These are phyloP conservation scores for Mycosphaerella sp. DNA, from an alignment of 2,329 filamentous ascomycete genomes.

Conservation along the genomic window DNA sequence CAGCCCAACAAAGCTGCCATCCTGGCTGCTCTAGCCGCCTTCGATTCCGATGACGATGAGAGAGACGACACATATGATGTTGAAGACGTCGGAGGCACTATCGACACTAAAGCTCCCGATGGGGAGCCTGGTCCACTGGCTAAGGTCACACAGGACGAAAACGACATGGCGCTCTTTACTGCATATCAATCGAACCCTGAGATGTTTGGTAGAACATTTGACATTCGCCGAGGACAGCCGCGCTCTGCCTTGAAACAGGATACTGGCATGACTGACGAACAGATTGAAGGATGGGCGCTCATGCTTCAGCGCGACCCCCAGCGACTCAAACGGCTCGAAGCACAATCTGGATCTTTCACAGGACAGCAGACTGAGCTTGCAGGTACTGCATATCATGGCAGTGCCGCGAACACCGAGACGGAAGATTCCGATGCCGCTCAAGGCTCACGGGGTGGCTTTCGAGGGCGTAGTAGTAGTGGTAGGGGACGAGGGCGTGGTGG, in stretches of 20 bases:
- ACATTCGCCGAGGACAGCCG: conserved; percentile 58
- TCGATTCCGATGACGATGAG: conserved; percentile 93
- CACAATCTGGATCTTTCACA: conserved; percentile 59
- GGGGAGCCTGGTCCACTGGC: conserved; percentile 48
- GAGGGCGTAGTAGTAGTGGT: conserved; percentile 48
- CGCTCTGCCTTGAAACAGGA: conserved; percentile 62
- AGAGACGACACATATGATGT: conserved; percentile 94
- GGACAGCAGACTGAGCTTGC: conserved; percentile 61
- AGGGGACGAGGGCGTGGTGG: conserved; percentile 45
- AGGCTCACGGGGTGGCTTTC: conserved; percentile 37
- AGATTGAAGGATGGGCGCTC: conserved; percentile 87
- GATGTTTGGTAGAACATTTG: conserved; percentile 65
- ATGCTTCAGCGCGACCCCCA: conserved; percentile 73
- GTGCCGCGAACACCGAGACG: conserved; percentile 49
- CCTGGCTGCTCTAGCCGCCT: conserved; percentile 76
- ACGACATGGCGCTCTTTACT: conserved; percentile 68
- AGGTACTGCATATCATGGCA: conserved; percentile 58
- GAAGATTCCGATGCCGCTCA: conserved; percentile 50
- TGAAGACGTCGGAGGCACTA: conserved; percentile 81
- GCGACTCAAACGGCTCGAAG: conserved; percentile 63
- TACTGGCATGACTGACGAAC: conserved; percentile 87
- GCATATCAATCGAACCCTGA: conserved; percentile 60
- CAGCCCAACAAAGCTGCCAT: conserved; percentile 78
- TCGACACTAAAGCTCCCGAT: conserved; percentile 56
- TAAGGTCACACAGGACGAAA: conserved; percentile 33